Conservation (phyloP, 1,139 yeast genomes). For the Pichia terricola region DNA sequence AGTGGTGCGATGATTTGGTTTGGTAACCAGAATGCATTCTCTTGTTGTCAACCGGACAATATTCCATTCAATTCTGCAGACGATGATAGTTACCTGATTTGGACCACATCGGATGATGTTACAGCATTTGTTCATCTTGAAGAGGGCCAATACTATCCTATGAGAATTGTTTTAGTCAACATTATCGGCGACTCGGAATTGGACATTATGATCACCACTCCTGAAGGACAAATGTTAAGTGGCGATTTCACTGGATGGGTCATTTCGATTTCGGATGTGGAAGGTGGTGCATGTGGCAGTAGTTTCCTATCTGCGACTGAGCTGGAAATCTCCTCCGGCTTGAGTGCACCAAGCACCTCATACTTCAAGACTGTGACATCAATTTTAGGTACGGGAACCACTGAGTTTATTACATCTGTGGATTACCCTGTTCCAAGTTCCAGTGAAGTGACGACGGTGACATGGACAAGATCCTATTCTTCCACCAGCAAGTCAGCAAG, state of each 20-base stretch:
- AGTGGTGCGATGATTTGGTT: constrained; percentile 13
- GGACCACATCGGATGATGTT: background rate
- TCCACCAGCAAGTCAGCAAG: background rate
- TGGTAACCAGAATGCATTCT: constrained; percentile 10
- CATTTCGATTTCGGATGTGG: constrained; percentile 5
- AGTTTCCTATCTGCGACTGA: background rate
- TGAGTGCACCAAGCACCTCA: background rate
- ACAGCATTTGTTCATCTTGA: constrained; percentile 6
- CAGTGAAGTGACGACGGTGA: background rate
- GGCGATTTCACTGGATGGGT: constrained; percentile 8
- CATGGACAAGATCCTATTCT: background rate
- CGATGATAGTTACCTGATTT: constrained; percentile 8
- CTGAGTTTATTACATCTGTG: constrained; percentile 1
- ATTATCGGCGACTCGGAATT: constrained; percentile 7
- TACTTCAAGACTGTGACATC: background rate
- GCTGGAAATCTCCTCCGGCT: background rate
- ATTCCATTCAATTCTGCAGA: constrained; percentile 6
- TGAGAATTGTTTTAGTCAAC: constrained; percentile 13
- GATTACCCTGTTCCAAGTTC: constrained; percentile 3
- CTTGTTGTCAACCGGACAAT: constrained; percentile 10
- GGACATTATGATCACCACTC: constrained; percentile 6
- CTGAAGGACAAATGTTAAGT: constrained; percentile 2
- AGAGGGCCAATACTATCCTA: constrained; percentile 13
- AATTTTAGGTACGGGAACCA: background rate
- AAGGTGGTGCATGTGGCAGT: constrained; percentile 3